Base-by-base conservation (phyloP, 1,284 basidiomycete genomes). In the Puccinia hordei region DNA sequence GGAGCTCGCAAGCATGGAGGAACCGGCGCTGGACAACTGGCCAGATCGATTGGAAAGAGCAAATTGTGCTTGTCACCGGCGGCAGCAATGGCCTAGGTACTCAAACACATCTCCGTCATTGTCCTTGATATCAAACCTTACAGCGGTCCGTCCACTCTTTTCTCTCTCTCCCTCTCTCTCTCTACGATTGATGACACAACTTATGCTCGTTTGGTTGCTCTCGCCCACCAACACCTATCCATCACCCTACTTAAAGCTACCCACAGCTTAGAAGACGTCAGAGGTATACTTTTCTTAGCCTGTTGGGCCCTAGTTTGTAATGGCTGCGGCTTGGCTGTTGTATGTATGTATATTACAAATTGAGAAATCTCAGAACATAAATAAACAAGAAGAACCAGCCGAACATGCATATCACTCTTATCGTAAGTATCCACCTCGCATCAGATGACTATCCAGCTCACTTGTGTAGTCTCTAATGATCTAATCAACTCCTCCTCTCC, bases 231-330 rank as follows among this genome's bases (percentile, higher is more conserved):
- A n/a, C 69, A 65, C 57, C 33, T 80, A 46, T 63, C 78, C 13
- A 55, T 24, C 17, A 73, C 78, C 12, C 41, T 80, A 13, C 78
- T 80, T 9, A 73, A 63, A 55, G 44, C 78, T 22, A 53, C 2
- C 33, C 69, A 80, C 49, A 63, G 68, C 17, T 30, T 80, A 30
- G 78, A 80, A 24, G 78, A 80, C 33, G 69, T 80, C 1, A 55
- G 69, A n/a, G 78, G 69, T 15, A 73, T 73, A 10, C 65, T 80
- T 19, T 80, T 80, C 35, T 33, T 80, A 44, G 53, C 78, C 30
- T 80, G 78, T 73, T 80, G 78, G 78, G 78, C 68, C 1, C 57
- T 80, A 24, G 69, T 72, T 2, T 65, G 69, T 0, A n/a, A n/a
- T n/a, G 38, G 38, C 38, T 41, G 38, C 38, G 38, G 38, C 38